Evolutionary conservation across 2,329 filamentous ascomycete genomes (phyloP), one percentile per base, ranked within the genome.

Genomic region (Pyrenophora graminea): DNA sequence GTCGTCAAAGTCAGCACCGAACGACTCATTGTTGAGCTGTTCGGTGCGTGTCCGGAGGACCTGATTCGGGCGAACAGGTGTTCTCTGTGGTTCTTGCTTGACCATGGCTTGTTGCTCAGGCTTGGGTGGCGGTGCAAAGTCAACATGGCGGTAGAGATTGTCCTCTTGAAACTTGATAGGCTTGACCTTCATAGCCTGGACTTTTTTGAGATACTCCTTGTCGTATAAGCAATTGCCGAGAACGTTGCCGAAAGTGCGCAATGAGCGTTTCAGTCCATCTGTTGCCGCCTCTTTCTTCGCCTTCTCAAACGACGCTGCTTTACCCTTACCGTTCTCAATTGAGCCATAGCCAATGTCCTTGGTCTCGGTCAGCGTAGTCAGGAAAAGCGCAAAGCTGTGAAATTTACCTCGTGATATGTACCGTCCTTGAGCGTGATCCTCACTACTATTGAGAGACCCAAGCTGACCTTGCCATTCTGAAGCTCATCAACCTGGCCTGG

Each of bases 161-260:
- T 83, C 81, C 55, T 89, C 85, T 61, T 93, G 85, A 76, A 91
- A 96, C 72, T 83, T 91, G 25, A 85, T 82, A 58, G 90, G 89
- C 49, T 83, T 81, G 13, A 86, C 84, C 79, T 96, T 97, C 67
- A 99, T 80, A 76, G 91, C 96, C 44, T 87, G 89, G n/a, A 97
- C 89, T 71, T 91, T 92, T 45, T 86, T 82, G 49, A 99, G 79
- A 70, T 96, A 99, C 55, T 93, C 87, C 74, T 97, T 96, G 77
- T 99, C 94, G 75, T 99, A 97, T 52, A 99, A 86, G 78, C 94
- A 99, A 70, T 97, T 99, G n/a, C 94, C 94, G 47, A 99, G 80
- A 13, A 97, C 88, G 65, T 97, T 97, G 53, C 94, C 94, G 74
- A 99, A 99, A 58, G 86, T 97, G 52, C 93, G 83, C 66, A 99